phyloP scores from a whole-genome alignment of 1,284 basidiomycete genomes.

The Cryptococcus jaspeensis region DNA sequence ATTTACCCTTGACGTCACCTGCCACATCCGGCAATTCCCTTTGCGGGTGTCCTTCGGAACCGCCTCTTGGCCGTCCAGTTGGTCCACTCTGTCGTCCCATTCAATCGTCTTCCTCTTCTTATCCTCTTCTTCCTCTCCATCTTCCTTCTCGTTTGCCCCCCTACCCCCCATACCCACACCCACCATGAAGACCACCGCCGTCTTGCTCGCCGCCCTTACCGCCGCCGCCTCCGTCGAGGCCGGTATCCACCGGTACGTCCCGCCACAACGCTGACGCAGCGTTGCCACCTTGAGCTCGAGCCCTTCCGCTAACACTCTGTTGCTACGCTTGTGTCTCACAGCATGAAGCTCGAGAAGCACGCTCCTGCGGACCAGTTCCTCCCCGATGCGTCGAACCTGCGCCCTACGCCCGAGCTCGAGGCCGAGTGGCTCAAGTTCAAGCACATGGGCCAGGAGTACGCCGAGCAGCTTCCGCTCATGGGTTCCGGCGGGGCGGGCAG shows the following conservation, averaged over 20 bases:
- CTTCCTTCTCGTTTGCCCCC: constrained; percentile 1
- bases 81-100: not conserved
- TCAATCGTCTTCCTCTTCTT: not conserved
- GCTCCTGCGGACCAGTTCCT: constrained; percentile 55
- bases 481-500: constrained; percentile 72
- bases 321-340: constrained; percentile 36
- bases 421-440: constrained; percentile 81
- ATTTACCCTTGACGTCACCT: constrained; percentile 4
- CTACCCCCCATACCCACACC: constrained; percentile 16
- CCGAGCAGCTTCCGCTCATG: constrained; percentile 64
- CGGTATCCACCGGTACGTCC: constrained; percentile 44
- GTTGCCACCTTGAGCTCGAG: constrained; percentile 28
- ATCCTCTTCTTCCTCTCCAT: constrained; percentile 7
- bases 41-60: constrained; percentile 4
- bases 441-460: constrained; percentile 56
- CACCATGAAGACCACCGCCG: constrained; percentile 64
- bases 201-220: constrained; percentile 69
- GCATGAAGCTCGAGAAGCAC: constrained; percentile 82
- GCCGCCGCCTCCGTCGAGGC: constrained; percentile 55
- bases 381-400: constrained; percentile 51
- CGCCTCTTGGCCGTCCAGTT: constrained; percentile 2
- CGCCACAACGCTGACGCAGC: constrained; percentile 29
- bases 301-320: not conserved
- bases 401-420: constrained; percentile 62
- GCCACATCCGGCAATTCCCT: constrained; percentile 6